These are phyloP conservation scores for Trichosporon faecale DNA, from an alignment of 1,284 basidiomycete genomes.

Conservation along the genomic window DNA sequence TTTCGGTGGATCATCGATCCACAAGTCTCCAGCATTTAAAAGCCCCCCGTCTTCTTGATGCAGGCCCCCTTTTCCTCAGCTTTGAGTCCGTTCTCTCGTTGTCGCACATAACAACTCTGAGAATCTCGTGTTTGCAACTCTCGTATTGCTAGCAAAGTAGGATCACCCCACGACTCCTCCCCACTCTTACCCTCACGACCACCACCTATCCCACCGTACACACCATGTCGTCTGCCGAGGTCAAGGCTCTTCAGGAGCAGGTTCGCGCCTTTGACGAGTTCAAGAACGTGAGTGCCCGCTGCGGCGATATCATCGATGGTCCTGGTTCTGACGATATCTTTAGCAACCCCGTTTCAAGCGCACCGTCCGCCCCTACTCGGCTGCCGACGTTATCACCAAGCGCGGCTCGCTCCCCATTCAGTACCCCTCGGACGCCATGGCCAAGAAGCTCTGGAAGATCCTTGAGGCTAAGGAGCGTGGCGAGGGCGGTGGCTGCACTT, in stretches of 20 bases:
- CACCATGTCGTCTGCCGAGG: constrained; percentile 26
- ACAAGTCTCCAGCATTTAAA: constrained; percentile 8
- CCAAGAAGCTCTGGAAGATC: constrained; percentile 76
- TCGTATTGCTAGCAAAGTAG: neutral
- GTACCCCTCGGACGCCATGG: constrained; percentile 82
- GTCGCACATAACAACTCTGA: neutral
- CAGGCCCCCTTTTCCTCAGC: constrained; percentile 4
- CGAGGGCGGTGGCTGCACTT: constrained; percentile 49
- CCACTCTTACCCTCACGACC: neutral
- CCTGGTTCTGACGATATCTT: neutral
- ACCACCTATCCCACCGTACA: neutral
- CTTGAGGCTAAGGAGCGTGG: constrained; percentile 52
- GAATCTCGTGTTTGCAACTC: neutral
- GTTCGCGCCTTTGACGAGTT: constrained; percentile 81
- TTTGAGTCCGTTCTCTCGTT: constrained; percentile 2
- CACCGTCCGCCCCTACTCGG: constrained; percentile 84
- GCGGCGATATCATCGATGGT: neutral
- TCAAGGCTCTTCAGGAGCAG: constrained; percentile 68
- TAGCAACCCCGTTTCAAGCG: constrained; percentile 81
- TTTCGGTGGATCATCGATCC: constrained; percentile 5
- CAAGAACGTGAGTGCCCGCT: constrained; percentile 70
- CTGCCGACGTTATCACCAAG: constrained; percentile 89
- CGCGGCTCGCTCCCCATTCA: constrained; percentile 79
- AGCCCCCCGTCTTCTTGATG: neutral
- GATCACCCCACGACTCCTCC: neutral